Evolutionary conservation across 345 rosid species (phyloP).

Genomic region (Hibiscus tridactylites): DNA sequence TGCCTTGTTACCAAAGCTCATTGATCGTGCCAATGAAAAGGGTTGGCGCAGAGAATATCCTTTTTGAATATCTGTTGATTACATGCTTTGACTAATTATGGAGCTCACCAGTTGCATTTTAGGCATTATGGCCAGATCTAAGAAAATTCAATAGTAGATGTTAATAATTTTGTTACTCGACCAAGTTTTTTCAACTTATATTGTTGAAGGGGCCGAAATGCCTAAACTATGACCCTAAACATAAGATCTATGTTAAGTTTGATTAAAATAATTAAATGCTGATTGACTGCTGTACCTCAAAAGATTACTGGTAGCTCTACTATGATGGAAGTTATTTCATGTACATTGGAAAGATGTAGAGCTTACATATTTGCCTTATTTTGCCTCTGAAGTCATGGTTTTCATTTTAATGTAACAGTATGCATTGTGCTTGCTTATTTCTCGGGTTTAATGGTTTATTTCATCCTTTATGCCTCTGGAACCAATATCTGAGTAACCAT

Average conservation of each 20-base stretch:
- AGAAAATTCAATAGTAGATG: not conserved
- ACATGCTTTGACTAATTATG: not conserved
- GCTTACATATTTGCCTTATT: not conserved
- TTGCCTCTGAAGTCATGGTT: not conserved
- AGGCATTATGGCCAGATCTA: not conserved
- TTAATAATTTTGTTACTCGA: not conserved
- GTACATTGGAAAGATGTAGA: not conserved
- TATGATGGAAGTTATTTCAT: not conserved
- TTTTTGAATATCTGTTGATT: slow-evolving; percentile 17
- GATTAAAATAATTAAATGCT: not conserved
- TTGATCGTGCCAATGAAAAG: slow-evolving; percentile 76
- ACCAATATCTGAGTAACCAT: not conserved
- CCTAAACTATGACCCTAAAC: not conserved
- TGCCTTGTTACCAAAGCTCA: slow-evolving; percentile 43
- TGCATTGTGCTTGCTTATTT: not conserved
- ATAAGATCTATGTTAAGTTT: not conserved
- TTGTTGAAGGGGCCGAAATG: not conserved
- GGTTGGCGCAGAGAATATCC: slow-evolving; percentile 98
- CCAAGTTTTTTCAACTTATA: not conserved
- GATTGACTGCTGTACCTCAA: not conserved
- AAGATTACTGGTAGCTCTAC: not conserved
- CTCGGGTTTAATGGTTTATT: not conserved
- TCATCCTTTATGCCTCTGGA: slow-evolving; percentile 4
- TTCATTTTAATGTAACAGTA: not conserved
- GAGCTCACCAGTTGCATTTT: not conserved